Evolutionary conservation across 345 rosid species (phyloP).

Genomic region (Psidium friedrichsthalianum): DNA sequence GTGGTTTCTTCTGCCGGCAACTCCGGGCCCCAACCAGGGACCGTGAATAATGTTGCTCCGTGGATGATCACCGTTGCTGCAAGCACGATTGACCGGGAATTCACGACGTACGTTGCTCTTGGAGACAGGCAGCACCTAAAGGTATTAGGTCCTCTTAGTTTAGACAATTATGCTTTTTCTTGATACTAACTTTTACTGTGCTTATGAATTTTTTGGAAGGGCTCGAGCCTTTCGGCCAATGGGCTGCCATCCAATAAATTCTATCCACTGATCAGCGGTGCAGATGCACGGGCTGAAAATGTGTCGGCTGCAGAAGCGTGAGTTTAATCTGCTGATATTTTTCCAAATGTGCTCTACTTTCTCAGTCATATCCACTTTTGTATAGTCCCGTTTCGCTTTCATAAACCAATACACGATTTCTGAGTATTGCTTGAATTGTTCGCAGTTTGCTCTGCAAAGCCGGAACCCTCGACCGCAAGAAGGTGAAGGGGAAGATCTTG

Average conservation of each 20-base stretch:
- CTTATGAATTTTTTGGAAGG: conserved; percentile 20
- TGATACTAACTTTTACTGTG: neutral
- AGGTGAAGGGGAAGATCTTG: conserved; percentile 56
- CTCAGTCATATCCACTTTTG: neutral
- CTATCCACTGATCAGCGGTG: conserved; percentile 44
- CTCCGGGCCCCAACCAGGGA: conserved; percentile 42
- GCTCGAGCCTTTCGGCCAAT: conserved; percentile 40
- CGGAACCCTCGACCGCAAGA: conserved; percentile 37
- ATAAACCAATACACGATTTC: neutral
- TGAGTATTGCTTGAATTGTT: no score
- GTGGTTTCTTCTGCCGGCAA: conserved; percentile 46
- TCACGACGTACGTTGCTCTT: conserved; percentile 32
- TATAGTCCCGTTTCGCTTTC: neutral
- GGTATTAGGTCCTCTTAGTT: conserved; percentile 18
- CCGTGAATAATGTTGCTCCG: conserved; percentile 54
- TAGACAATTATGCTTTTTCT: neutral
- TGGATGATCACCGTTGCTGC: conserved; percentile 80
- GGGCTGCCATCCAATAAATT: conserved; percentile 20
- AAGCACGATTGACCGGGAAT: conserved; percentile 61
- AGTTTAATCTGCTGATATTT: conserved; percentile 1
- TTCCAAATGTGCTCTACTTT: neutral
- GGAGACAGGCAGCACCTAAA: conserved; percentile 27
- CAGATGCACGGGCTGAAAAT: conserved; percentile 20
- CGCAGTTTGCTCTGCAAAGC: conserved; percentile 25
- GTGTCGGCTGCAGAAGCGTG: conserved; percentile 30